Base-by-base conservation (phyloP, 805 yeast genomes). In the Hanseniaspora jakobsenii region DNA sequence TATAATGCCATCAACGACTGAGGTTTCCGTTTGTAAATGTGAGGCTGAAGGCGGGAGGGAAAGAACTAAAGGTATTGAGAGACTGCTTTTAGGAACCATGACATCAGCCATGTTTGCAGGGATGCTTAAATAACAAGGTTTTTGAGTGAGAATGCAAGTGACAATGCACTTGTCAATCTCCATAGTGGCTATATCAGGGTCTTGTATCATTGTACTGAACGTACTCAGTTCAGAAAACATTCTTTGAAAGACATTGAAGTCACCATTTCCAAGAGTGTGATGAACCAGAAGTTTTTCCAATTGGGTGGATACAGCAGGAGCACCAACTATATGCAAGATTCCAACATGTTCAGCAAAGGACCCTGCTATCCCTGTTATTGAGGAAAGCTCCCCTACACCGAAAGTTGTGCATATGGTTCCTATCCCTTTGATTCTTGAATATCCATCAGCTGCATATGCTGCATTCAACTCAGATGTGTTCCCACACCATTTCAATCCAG, bases 401-500 rank as follows among this genome's bases (percentile, higher is more conserved):
- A 70, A 82, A 4, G 95, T 86, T 0, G 69, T 65, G 26, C 65
- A 52, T 7, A 65, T 47, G 21, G 62, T 65, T 16, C 65, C 66
- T 8, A 66, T 49, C 0, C 52, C 51, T 47, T 64, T 65, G 38
- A 65, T 47, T 50, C 86, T 69, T 16, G 91, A 74, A 55, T 84
- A 87, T 6, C 95, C 96, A 58, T 86, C 95, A 8, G 87, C 86
- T 9, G 94, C 81, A 61, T 86, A 86, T 3, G 93, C 87, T 2
- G 93, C 82, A 54, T 86, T 87, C 53, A 87, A 70, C 64, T 86
- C 95, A 57, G 87, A 87, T 59, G 94, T 81, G 52, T 76, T 73
- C 23, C 94, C 94, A 34, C 82, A 72, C 83, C 93, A 85, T 47
- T 74, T 61, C 50, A 80, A 55, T 13, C 62, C 64, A 30, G 68